Base-by-base conservation (phyloP, 306 rosid species). In the Styphnolobium japonicum region DNA sequence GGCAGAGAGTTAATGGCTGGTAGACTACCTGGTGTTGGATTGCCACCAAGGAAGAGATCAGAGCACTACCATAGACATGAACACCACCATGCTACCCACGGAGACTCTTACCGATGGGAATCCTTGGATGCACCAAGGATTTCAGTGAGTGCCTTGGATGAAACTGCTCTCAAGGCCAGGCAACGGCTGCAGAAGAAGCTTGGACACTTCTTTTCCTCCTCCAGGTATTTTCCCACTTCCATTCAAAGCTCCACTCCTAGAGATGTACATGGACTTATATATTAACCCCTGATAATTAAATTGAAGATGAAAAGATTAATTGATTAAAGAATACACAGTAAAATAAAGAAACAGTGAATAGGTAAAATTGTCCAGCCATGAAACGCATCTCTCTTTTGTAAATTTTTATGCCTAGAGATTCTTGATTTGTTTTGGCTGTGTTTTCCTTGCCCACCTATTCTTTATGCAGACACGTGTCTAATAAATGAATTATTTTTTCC, bases 1-100 rank as follows among this genome's bases (percentile, higher is more conserved):
- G 51, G 46, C 43, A 12, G 4, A 73, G 76, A 23, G 10, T 18
- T 56, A 5, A 88, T 89, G 92, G 86, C 90, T 55, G 92, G 90
- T 56, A 86, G 88, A 67, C 63, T 89, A 31, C 90, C 90, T 48
- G 92, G 92, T 9, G 92, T 89, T 40, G 89, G 88, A 15, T 67
- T 89, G 58, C 74, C 78, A 18, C 70, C 82, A 48, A 83, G 89
- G 62, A 89, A 79, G 74, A 87, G 69, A 70, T 1, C 63, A 58
- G 62, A 80, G 12, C 56, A 31, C 4, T 43, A 42, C 46, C 62
- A 51, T 31, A 56, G 39, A 21, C n/a, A 65, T 77, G 43, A 80
- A 0, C 42, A 62, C 7, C 18, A 18, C 33, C 48, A 33, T 2
- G 71, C 10, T 18, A 25, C 36, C 61, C 12, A 42, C 8, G 6